Base-by-base conservation (phyloP, 805 yeast species). In the Vanderwaltozyma tropicalis region DNA sequence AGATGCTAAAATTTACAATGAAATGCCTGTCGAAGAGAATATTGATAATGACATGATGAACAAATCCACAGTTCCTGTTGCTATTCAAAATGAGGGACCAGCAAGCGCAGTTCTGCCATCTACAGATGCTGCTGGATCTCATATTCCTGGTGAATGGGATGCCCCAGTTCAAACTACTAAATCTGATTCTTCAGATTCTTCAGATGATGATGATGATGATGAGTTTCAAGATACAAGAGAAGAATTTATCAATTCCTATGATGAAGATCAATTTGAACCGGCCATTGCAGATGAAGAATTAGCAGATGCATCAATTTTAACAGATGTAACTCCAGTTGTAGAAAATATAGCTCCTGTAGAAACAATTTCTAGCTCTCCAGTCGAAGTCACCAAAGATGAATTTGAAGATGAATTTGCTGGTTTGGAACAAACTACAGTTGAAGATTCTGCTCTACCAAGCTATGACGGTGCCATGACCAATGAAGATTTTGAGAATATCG, bases 351-450 rank as follows among this genome's bases (percentile, higher is more conserved):
- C 28, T 24, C 10, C 20, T 32, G 13, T 10, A 15, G 18, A n/a
- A 15, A 13, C 25, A 20, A 12, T 24, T 22, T 46, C 63, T 21
- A 37, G 29, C n/a, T 61, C 57, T 19, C 37, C 55, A 10, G 35
- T 10, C 7, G 20, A 31, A 3, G 46, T 38, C 3, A 32, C 31
- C 7, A 43, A 41, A 32, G 55, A 53, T 41, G 52, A 46, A 15
- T 66, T 65, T 42, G 70, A 61, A 41, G 68, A 64, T 44, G 71
- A 65, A 31, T 69, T 69, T 49, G 64, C 58, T 22, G 73, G 64
- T 12, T 49, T 68, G 41, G 70, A 65, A 38, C 67, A 65, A 33
- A 68, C 68, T 24, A 68, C 70, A 5, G 62, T 66, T 2, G 63
- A 57, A 25, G 68, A 61, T 18, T 37, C 47, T 27, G 51, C 37